These are phyloP conservation scores for Oldenlandia corymbosa DNA, from an alignment of 257 asterid genomes.

Conservation along the genomic window DNA sequence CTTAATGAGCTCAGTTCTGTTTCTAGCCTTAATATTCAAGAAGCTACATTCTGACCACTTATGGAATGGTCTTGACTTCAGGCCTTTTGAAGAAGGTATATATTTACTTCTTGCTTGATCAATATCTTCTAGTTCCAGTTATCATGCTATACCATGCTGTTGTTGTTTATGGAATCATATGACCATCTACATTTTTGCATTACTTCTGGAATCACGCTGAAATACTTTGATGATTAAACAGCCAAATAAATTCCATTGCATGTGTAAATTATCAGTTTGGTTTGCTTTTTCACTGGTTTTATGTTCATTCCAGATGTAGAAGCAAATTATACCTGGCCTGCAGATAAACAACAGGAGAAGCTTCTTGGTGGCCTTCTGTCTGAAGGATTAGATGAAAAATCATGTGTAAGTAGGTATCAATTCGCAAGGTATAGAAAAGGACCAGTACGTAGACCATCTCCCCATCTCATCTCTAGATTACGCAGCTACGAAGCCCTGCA, in stretches of 20 bases:
- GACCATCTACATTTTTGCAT: neutral
- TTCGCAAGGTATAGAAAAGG: slow-evolving; percentile 45
- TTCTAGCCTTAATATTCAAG: slow-evolving; percentile 29
- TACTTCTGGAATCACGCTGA: neutral
- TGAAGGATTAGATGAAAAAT: slow-evolving; percentile 48
- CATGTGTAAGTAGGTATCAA: slow-evolving; percentile 67
- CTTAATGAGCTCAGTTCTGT: slow-evolving; percentile 52
- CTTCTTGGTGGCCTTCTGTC: slow-evolving; percentile 62
- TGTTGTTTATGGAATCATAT: no score
- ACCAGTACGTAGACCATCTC: slow-evolving; percentile 36
- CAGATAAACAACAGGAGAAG: slow-evolving; percentile 34
- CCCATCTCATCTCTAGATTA: slow-evolving; percentile 56
- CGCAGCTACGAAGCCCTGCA: slow-evolving; percentile 71
- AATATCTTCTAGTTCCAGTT: neutral
- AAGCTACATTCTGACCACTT: slow-evolving; percentile 42
- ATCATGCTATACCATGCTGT: neutral
- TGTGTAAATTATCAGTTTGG: neutral
- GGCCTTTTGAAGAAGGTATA: slow-evolving; percentile 41
- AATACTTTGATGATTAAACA: neutral
- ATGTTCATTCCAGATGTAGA: slow-evolving; percentile 17
- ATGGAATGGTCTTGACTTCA: slow-evolving; percentile 35
- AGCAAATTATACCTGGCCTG: slow-evolving; percentile 23
- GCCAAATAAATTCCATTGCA: no score
- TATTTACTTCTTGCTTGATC: neutral
- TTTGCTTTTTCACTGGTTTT: neutral